phyloP scores from a whole-genome alignment of 2,329 filamentous ascomycete genomes.

The Venturia aucupariae region DNA sequence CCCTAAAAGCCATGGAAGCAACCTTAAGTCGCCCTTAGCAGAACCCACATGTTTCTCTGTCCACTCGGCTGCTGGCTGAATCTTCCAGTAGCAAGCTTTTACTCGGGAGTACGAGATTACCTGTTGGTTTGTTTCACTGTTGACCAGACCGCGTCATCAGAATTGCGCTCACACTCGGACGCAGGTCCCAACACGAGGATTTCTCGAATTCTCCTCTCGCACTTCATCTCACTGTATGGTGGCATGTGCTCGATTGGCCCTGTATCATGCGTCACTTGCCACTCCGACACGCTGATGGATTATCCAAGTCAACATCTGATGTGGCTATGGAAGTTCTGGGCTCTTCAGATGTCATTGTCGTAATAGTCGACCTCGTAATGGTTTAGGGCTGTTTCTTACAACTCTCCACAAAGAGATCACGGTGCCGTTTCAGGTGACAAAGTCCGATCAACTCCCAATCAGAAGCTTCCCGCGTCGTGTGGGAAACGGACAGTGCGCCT shows the following conservation, averaged over 20 bases:
- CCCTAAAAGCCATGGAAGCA: not conserved
- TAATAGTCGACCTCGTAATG: not conserved
- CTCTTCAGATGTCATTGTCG: not conserved
- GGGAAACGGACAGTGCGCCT: slow-evolving; percentile 2
- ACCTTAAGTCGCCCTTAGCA: not conserved
- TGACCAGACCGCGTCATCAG: not conserved
- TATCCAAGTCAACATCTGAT: not conserved
- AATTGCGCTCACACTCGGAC: not conserved
- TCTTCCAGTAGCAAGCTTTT: not conserved
- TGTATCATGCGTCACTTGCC: not conserved
- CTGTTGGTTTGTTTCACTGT: not conserved
- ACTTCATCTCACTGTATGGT: not conserved
- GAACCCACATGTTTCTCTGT: not conserved
- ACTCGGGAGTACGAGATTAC: not conserved
- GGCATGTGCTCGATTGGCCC: not conserved
- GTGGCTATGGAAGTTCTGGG: not conserved
- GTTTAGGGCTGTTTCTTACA: not conserved
- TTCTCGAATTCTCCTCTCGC: not conserved
- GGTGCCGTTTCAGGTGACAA: not conserved
- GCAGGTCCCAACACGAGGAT: not conserved
- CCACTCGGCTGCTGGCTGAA: not conserved
- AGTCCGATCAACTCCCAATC: not conserved
- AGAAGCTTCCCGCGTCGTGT: not conserved
- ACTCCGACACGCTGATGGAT: not conserved
- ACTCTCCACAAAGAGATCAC: not conserved